Percentiles rank a stretch among this genome's conserved stretches.
phyloP scores from a whole-genome alignment of 2,329 filamentous ascomycete species.

The Emergomyces orientalis region DNA sequence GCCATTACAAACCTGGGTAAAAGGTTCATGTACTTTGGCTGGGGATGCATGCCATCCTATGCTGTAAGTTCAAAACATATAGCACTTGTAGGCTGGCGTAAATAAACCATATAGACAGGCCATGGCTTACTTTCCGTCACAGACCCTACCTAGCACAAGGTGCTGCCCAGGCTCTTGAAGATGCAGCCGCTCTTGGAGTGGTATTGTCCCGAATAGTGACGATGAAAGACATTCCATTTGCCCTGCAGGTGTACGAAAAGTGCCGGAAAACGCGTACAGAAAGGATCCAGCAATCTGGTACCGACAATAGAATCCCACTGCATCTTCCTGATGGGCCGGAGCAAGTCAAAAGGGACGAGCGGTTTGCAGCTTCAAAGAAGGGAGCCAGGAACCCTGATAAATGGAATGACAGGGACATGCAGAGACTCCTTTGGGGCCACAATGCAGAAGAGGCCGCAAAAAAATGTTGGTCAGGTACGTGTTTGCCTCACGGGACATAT shows the following conservation, averaged over 20 bases:
- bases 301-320: slow-evolving; percentile 45
- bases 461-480: slow-evolving; percentile 4
- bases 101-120: background rate
- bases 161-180: slow-evolving; percentile 57
- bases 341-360: slow-evolving; percentile 49
- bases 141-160: slow-evolving; percentile 54
- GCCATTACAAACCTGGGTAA: slow-evolving; percentile 53
- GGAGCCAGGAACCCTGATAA: slow-evolving; percentile 48
- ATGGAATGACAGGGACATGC: slow-evolving; percentile 58
- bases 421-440: slow-evolving; percentile 38
- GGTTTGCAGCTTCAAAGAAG: slow-evolving; percentile 45
- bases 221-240: slow-evolving; percentile 42
- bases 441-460: slow-evolving; percentile 27
- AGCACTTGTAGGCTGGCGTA: background rate
- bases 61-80: slow-evolving; percentile 30
- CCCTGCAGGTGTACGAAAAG: slow-evolving; percentile 48
- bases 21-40: slow-evolving; percentile 44
- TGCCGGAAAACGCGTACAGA: slow-evolving; percentile 50
- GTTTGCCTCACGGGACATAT: background rate
- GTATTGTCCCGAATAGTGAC: slow-evolving; percentile 40
- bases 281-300: slow-evolving; percentile 48
- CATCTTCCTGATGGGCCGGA: slow-evolving; percentile 51
- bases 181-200: slow-evolving; percentile 48
- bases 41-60: slow-evolving; percentile 56
- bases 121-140: background rate